These are phyloP conservation scores for Buxus sempervirens DNA, from an alignment of 164 flowering plant species.

Conservation along the genomic window DNA sequence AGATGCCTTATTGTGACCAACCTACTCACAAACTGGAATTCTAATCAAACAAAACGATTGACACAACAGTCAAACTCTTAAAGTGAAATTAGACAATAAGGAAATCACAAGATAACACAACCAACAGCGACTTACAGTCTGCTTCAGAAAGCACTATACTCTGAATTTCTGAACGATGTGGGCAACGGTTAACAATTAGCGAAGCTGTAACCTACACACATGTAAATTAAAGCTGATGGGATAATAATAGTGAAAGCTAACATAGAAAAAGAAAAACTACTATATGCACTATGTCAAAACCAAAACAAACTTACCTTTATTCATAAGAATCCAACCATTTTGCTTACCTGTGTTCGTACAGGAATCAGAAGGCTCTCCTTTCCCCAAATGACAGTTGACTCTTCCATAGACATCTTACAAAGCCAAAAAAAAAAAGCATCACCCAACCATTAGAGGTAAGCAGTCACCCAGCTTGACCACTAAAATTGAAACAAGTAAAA, in stretches of 20 bases:
- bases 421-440: not conserved
- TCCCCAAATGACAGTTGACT: constrained; percentile 43
- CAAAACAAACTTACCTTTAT: not conserved
- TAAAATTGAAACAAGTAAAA: not conserved
- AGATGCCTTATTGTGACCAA: not conserved
- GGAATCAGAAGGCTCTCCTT: constrained; percentile 80
- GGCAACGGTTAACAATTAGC: constrained; percentile 57
- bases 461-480: not conserved
- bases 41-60: too few relatives aligned
- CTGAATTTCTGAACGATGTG: constrained; percentile 85
- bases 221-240: not conserved
- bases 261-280: not conserved
- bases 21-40: not conserved
- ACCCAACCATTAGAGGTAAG: not conserved
- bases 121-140: constrained; percentile 44
- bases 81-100: too few relatives aligned
- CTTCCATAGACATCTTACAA: constrained; percentile 58
- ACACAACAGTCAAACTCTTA: not conserved
- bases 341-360: constrained; percentile 42
- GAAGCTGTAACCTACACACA: constrained; percentile 50
- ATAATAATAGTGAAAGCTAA: not conserved
- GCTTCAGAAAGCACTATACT: constrained; percentile 57
- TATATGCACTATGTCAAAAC: not conserved
- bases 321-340: not conserved
- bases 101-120: not conserved